Evolutionary conservation across 768 basidiomycete species (phyloP), one percentile per base, ranked within the genome.

Genomic region (Leucosporidium creatinivorum): DNA sequence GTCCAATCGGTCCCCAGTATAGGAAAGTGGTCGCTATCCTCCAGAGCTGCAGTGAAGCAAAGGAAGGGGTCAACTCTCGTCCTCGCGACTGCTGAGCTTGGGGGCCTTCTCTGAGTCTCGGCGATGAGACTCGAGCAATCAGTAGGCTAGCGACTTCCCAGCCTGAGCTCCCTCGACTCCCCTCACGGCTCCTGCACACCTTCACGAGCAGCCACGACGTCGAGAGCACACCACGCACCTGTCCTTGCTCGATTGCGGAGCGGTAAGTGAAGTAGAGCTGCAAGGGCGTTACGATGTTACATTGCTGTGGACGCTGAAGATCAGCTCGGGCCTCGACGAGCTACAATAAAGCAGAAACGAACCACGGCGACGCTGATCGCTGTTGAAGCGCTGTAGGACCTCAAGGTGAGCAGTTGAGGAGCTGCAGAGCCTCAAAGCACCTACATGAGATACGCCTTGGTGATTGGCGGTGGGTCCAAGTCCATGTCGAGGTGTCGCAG

Each of bases 1-100:
- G 80, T 6, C 89, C 91, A 76, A 98, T 85, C 1, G 87, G 84
- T 17, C 94, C 96, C 79, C 97, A 98, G 79, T 93, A 99, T 75
- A 93, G 87, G 83, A 98, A 98, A 17, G 89, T 94, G 33, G 93
- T 93, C 51, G 87, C 78, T 56, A 86, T 83, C 33, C 94, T 84
- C 93, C 93, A 97, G 72, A 87, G 82, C 91, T 96, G 72, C 28
- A 49, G 49, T 10, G 48, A 52, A 26, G 23, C n/a, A 23, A 61
- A 56, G 15, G 13, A 15, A 44, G 39, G 3, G 39, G 39, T 44
- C 39, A 44, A 13, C 39, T 44, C 39, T 12, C 39, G 39, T 17
- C 8, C 13, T 7, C 10, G 39, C 33, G 33, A 4, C 33, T 33
- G 33, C n/a, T n/a, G n/a, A n/a, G n/a, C n/a, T n/a, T n/a, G n/a